A percentile compares a stretch with the other conserved stretches of the same genome.
Evolutionary conservation across 352 stramenopile species (phyloP).

Genomic region (Elongisporangium anandrum): DNA sequence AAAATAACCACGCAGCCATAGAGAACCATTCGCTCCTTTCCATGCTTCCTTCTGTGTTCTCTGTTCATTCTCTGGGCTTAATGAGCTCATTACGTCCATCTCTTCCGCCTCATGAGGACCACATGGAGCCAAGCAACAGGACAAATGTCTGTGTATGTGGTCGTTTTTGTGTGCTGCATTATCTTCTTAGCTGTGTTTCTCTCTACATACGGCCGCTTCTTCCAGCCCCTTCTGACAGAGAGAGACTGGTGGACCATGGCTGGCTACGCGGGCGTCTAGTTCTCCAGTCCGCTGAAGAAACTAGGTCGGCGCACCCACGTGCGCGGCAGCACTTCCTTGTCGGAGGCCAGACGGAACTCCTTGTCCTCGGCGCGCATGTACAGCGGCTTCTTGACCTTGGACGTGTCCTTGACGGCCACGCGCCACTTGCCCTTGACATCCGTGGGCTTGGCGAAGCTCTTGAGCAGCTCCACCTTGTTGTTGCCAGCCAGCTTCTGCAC

Average conservation of each 20-base stretch:
- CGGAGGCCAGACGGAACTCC: conserved; percentile 60
- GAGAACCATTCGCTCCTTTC: neutral
- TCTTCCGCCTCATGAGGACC: neutral
- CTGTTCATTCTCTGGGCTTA: neutral
- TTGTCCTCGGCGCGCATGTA: conserved; percentile 55
- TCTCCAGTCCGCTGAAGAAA: conserved; percentile 68
- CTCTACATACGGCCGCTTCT: conserved; percentile 17
- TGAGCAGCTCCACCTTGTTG: conserved; percentile 64
- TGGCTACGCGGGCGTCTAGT: conserved; percentile 15
- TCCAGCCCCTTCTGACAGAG: too few relatives aligned
- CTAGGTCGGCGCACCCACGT: conserved; percentile 77
- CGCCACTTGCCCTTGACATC: conserved; percentile 60
- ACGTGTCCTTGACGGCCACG: conserved; percentile 80
- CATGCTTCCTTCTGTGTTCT: neutral
- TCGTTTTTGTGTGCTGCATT: conserved; percentile 8
- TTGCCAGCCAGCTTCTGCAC: conserved; percentile 69
- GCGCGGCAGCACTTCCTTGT: conserved; percentile 72
- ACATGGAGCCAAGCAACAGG: conserved; percentile 10
- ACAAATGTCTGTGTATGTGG: conserved; percentile 17
- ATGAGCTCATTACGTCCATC: neutral
- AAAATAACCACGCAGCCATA: neutral
- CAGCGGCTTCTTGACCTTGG: conserved; percentile 74
- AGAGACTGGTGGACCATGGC: too few relatives aligned
- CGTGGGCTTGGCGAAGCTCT: conserved; percentile 75
- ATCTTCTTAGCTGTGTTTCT: conserved; percentile 12